Evolutionary conservation across 257 asterid genomes (phyloP).

Genomic region (Fraxinus quadrangulata): DNA sequence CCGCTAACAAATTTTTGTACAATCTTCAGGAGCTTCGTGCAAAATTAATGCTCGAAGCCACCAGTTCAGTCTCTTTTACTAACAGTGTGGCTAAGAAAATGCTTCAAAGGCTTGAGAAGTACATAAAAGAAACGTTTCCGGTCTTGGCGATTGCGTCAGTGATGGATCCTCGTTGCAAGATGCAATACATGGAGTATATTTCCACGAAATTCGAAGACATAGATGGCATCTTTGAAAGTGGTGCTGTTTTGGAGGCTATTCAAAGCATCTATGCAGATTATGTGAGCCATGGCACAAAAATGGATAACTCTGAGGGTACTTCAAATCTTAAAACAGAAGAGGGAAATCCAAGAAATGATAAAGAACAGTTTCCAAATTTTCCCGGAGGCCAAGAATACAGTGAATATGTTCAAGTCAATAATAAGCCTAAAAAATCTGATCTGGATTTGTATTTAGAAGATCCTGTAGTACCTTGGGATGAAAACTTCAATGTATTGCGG

Average conservation of each 20-base stretch:
- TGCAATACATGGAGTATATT: conserved; percentile 8
- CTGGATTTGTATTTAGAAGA: conserved; percentile 23
- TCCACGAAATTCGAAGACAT: background rate
- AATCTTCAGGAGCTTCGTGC: conserved; percentile 3
- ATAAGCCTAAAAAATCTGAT: background rate
- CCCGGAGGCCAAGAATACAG: background rate
- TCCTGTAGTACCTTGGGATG: conserved; percentile 19
- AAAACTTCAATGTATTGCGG: conserved; percentile 15
- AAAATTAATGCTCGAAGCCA: background rate
- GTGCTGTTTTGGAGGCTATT: conserved; percentile 12
- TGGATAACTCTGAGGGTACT: background rate
- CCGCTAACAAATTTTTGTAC: background rate
- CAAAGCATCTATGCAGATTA: background rate
- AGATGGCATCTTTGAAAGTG: background rate
- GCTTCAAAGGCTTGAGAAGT: conserved; percentile 10
- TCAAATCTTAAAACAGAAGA: background rate
- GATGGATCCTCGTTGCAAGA: conserved; percentile 15
- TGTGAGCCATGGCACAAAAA: background rate
- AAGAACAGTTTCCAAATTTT: background rate
- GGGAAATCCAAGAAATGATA: background rate
- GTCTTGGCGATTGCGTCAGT: background rate
- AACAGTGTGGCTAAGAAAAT: conserved; percentile 5
- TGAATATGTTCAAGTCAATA: background rate
- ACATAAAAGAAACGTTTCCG: conserved; percentile 6
- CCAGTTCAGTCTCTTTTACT: background rate